A percentile compares a stretch with the other conserved stretches of the same genome.
Conservation (phyloP, 352 stramenopile species). For the Elongisporangium prolatum region DNA sequence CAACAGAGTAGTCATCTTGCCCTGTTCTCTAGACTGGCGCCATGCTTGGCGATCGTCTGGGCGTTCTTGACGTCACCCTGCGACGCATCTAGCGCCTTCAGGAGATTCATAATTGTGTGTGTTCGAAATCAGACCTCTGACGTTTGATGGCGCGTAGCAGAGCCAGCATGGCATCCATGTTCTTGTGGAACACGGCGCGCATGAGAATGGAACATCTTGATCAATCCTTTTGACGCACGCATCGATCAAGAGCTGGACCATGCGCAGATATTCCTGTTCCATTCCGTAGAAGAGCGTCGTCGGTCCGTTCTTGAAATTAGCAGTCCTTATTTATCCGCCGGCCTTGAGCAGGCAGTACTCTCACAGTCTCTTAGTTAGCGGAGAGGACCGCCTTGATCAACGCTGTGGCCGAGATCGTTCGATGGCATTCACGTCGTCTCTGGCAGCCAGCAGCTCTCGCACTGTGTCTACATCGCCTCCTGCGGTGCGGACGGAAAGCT, state of each 20-base stretch:
- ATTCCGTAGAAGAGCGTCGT: slow-evolving; percentile 22
- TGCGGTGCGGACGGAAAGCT: neutral
- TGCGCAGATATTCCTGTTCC: neutral
- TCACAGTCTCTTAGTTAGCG: slow-evolving; percentile 52
- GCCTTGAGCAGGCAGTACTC: slow-evolving; percentile 62
- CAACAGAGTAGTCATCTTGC: too few relatives aligned
- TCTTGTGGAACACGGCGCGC: neutral
- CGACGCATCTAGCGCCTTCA: too few relatives aligned
- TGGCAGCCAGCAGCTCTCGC: slow-evolving; percentile 51
- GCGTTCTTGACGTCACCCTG: too few relatives aligned
- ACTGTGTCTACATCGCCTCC: slow-evolving; percentile 44
- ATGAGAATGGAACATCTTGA: neutral
- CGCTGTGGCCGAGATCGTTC: slow-evolving; percentile 44
- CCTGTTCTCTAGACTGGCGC: too few relatives aligned
- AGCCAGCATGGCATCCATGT: neutral
- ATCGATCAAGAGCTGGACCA: neutral
- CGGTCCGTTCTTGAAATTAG: slow-evolving; percentile 35
- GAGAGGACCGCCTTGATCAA: slow-evolving; percentile 50
- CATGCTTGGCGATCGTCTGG: too few relatives aligned
- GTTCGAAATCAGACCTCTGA: too few relatives aligned
- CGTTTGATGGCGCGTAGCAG: neutral
- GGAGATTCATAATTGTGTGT: too few relatives aligned
- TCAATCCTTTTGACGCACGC: neutral
- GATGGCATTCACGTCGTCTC: slow-evolving; percentile 47
- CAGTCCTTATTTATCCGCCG: slow-evolving; percentile 48